Conservation (phyloP, 352 stramenopile species). For the Phytophthora foliorum region DNA sequence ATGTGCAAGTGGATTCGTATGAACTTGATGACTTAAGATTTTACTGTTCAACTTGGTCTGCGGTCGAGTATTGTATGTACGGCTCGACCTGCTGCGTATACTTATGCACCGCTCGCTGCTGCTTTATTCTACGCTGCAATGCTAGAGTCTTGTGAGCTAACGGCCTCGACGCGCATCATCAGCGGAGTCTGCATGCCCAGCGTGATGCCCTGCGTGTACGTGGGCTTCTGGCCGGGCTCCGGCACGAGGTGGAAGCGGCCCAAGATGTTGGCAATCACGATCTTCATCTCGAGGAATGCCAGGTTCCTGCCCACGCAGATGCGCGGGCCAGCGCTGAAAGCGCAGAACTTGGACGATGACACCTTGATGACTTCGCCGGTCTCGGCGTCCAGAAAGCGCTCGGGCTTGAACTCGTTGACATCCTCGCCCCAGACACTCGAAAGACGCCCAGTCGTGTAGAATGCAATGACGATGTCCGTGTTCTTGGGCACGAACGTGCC, state of each 20-base stretch:
- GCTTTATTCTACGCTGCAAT: slow-evolving; percentile 11
- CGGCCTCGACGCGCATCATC: slow-evolving; percentile 35
- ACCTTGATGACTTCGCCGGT: slow-evolving; percentile 43
- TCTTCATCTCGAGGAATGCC: slow-evolving; percentile 69
- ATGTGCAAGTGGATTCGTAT: background rate
- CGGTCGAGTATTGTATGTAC: background rate
- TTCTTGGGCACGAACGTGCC: slow-evolving; percentile 64
- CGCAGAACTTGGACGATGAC: slow-evolving; percentile 72
- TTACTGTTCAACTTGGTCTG: slow-evolving; percentile 19
- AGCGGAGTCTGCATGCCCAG: slow-evolving; percentile 52
- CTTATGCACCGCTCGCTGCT: slow-evolving; percentile 14
- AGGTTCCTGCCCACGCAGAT: slow-evolving; percentile 62
- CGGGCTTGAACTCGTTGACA: slow-evolving; percentile 55
- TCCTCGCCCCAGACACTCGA: slow-evolving; percentile 60
- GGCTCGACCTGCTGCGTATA: background rate
- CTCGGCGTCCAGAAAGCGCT: slow-evolving; percentile 55
- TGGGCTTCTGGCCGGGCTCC: slow-evolving; percentile 37
- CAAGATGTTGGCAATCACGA: slow-evolving; percentile 58
- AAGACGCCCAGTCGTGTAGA: slow-evolving; percentile 66
- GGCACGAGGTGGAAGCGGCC: slow-evolving; percentile 60
- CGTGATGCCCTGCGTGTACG: slow-evolving; percentile 58
- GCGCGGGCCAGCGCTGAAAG: slow-evolving; percentile 64
- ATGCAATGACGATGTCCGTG: slow-evolving; percentile 48
- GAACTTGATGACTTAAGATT: slow-evolving; percentile 8
- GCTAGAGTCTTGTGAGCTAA: slow-evolving; percentile 1